Conservation (phyloP, 2,329 filamentous ascomycete species). For the Bimuria novae-zelandiae region DNA sequence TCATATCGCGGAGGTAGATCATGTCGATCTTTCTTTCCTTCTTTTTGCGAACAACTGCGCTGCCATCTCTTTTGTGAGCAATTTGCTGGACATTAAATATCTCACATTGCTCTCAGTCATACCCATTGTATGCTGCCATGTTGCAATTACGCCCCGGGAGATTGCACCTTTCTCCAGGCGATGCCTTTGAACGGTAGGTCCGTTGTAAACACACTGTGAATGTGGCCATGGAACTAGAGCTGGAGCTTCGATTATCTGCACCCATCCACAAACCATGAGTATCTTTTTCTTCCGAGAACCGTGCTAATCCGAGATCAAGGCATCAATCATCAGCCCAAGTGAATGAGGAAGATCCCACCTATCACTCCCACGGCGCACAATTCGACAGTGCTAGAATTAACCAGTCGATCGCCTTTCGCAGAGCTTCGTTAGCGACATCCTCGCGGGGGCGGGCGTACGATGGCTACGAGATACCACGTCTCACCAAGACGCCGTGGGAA, state of each 20-base stretch:
- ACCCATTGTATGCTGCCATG: not conserved
- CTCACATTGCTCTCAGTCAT: not conserved
- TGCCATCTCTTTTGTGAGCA: not conserved
- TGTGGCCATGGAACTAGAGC: not conserved
- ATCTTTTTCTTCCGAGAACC: not conserved
- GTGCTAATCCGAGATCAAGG: not conserved
- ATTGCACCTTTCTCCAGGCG: not conserved
- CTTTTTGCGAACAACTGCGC: not conserved
- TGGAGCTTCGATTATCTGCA: not conserved
- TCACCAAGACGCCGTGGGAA: slow-evolving; percentile 47
- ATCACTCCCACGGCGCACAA: not conserved
- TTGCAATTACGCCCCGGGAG: not conserved
- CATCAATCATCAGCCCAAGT: not conserved
- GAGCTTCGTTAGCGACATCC: slow-evolving; percentile 1
- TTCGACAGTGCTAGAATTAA: not conserved
- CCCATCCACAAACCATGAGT: not conserved
- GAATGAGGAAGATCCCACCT: not conserved
- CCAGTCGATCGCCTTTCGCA: slow-evolving; percentile 6
- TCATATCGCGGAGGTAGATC: not conserved
- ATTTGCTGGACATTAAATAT: not conserved
- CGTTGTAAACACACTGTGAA: not conserved
- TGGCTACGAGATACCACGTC: slow-evolving; percentile 23
- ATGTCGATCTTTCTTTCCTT: not conserved
- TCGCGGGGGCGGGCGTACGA: not conserved
- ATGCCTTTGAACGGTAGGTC: not conserved